These are phyloP conservation scores for Monosporascus sp. DNA, from an alignment of 2,329 filamentous ascomycete species.

Conservation along the genomic window DNA sequence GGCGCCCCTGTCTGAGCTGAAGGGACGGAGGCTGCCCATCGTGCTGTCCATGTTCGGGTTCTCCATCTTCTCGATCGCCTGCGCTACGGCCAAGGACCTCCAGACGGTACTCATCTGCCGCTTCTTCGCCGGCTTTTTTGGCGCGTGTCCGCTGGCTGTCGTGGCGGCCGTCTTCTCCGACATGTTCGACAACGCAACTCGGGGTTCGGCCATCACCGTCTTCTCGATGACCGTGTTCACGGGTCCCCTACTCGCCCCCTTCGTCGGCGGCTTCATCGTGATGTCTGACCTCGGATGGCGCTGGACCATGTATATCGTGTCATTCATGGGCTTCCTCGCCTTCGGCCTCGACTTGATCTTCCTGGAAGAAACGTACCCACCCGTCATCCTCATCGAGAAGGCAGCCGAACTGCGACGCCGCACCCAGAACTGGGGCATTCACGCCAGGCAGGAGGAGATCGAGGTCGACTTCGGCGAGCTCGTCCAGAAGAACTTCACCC, in stretches of 20 bases:
- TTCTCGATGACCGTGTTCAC: constrained; percentile 61
- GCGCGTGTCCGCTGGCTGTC: constrained; percentile 63
- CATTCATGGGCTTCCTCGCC: constrained; percentile 59
- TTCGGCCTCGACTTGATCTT: constrained; percentile 57
- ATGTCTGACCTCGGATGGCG: constrained; percentile 63
- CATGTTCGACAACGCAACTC: constrained; percentile 62
- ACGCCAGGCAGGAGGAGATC: constrained; percentile 68
- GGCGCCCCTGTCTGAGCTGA: constrained; percentile 69
- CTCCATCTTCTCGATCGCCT: constrained; percentile 61
- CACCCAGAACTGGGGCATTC: constrained; percentile 66
- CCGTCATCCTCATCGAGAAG: constrained; percentile 58
- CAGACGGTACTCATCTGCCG: constrained; percentile 66
- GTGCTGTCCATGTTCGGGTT: constrained; percentile 63
- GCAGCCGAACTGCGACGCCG: constrained; percentile 57
- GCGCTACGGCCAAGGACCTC: constrained; percentile 62
- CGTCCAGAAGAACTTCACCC: constrained; percentile 61
- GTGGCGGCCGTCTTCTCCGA: constrained; percentile 69
- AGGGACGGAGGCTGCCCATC: constrained; percentile 60
- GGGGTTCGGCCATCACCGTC: constrained; percentile 53
- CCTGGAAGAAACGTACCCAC: constrained; percentile 66
- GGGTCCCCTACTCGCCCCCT: constrained; percentile 62
- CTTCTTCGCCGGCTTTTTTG: constrained; percentile 71
- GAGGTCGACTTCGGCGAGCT: constrained; percentile 62
- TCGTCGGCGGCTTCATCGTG: constrained; percentile 64
- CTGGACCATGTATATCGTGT: constrained; percentile 63